Base-by-base conservation (phyloP, 106 monocot genomes). In the Alisma plantagoaquatica region DNA sequence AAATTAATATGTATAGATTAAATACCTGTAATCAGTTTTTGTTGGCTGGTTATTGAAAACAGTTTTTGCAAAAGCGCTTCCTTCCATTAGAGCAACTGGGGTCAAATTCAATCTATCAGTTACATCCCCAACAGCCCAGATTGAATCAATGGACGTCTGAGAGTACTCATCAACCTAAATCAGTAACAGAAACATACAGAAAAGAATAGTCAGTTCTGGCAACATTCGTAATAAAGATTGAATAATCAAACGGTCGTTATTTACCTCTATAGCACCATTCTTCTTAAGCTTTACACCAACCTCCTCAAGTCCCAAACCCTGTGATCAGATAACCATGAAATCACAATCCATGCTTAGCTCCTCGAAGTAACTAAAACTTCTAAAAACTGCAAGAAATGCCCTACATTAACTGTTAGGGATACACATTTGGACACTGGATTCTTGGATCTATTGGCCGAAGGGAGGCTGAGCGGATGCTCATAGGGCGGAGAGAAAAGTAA, bases 51-150 rank as follows among this genome's bases (percentile, higher is more conserved):
- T 79, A 25, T 64, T 72, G 70, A 98, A 98, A 1, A 82, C 77
- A 69, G 90, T 82, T 61, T 75, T 98, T 48, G 85, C 98, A 70
- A 98, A 86, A 64, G 98, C 89, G 24, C 79, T 72, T 54, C 90
- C 98, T 76, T 98, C 98, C 98, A 98, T 82, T 38, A 98, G 66
- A 38, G 98, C 98, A 67, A 98, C 98, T 42, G 98, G 98, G 47
- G 98, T 98, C 75, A 98, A 60, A 51, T 98, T 98, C 29, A 98
- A 18, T 59, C 98, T 78, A 70, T 98, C 63, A 46, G 98, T 90
- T 43, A 77, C 98, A 86, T 90, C 98, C 49, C 98, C 98, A 60
- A 98, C 76, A 33, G 90, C 98, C 98, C 98, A 98, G 33, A 98
- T 86, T 22, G 90, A 86, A 64, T 79, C 79, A 61, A 98, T 77